phyloP scores from a whole-genome alignment of 306 rosid species.

The Aeschynomene evenia region DNA sequence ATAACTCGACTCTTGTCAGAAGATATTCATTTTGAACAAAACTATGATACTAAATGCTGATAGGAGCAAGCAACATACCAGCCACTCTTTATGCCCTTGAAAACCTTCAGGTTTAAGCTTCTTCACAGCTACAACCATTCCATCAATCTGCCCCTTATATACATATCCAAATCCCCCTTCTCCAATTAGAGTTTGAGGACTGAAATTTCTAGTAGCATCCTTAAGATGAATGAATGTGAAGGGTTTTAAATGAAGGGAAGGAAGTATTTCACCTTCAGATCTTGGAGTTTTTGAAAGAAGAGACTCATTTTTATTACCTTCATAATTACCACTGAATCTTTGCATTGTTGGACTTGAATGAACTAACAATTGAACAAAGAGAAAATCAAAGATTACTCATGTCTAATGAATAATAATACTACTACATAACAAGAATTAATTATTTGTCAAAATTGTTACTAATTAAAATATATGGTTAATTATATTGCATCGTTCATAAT shows the following conservation, averaged over 20 bases:
- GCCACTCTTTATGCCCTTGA: constrained; percentile 97
- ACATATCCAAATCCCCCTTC: constrained; percentile 92
- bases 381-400: too few species aligned
- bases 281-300: constrained; percentile 66
- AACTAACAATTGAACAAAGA: constrained; percentile 17
- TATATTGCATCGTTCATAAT: neutral
- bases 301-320: constrained; percentile 30
- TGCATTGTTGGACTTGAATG: constrained; percentile 13
- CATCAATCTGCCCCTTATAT: constrained; percentile 80
- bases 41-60: too few species aligned
- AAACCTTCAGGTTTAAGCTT: constrained; percentile 88
- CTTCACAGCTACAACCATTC: constrained; percentile 81
- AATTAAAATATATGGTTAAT: too few species aligned
- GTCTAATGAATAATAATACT: too few species aligned
- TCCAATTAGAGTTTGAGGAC: constrained; percentile 63
- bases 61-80: constrained; percentile 54
- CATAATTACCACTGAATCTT: neutral
- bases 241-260: constrained; percentile 68
- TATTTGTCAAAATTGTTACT: too few species aligned
- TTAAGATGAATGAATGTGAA: constrained; percentile 68
- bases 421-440: too few species aligned
- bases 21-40: too few species aligned
- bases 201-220: constrained; percentile 72
- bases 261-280: constrained; percentile 83
- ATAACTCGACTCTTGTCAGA: too few species aligned